Conservation (phyloP, 768 basidiomycete genomes). For the Inosperma sp. region DNA sequence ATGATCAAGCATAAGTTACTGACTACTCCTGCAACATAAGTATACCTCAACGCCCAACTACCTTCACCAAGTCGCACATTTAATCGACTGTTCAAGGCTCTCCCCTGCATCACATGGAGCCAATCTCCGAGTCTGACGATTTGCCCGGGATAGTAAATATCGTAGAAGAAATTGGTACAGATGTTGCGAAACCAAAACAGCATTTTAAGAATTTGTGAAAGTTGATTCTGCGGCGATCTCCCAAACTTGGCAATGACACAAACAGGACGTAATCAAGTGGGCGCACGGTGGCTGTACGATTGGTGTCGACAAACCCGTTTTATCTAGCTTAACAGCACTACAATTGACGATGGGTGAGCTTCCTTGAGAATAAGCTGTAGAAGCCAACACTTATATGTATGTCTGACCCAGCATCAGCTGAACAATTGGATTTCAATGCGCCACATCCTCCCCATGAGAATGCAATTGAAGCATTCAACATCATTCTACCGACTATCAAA, state of each 20-base stretch:
- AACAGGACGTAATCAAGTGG: neutral
- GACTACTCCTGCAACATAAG: too few species aligned
- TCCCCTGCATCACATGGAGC: too few species aligned
- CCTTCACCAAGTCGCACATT: too few species aligned
- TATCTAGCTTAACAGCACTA: neutral
- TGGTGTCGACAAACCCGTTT: neutral
- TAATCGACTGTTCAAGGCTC: too few species aligned
- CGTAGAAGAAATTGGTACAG: too few species aligned
- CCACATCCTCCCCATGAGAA: constrained; percentile 57
- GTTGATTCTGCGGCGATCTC: constrained; percentile 2
- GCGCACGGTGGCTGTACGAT: neutral
- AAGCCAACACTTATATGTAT: neutral
- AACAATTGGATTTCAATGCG: constrained; percentile 52
- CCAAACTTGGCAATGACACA: neutral
- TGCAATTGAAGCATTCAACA: constrained; percentile 61
- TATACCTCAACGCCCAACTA: too few species aligned
- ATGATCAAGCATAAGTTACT: too few species aligned
- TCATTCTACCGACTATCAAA: constrained; percentile 54
- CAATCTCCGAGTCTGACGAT: too few species aligned
- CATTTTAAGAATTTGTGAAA: too few species aligned
- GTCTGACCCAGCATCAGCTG: constrained; percentile 44
- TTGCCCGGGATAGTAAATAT: too few species aligned
- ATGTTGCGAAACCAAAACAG: too few species aligned
- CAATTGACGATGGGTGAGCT: constrained; percentile 15
- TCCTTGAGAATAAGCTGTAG: neutral